Base-by-base conservation (phyloP, 1,284 basidiomycete species). In the Naganishia cerealis region DNA sequence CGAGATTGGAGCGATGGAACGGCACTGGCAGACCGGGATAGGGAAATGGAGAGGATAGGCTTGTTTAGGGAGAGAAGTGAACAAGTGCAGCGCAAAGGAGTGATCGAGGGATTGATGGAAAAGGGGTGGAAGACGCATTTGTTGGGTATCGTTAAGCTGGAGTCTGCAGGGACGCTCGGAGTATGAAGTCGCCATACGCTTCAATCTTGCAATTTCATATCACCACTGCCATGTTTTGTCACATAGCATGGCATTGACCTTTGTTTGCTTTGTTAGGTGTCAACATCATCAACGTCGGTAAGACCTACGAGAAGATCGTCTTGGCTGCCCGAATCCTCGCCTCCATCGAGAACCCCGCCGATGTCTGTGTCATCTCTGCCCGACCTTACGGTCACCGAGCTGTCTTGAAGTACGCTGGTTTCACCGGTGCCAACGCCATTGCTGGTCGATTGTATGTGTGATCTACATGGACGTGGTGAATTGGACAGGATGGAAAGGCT, bases 321-420 rank as follows among this genome's bases (percentile, higher is more conserved):
- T 86, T 95, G 76, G 93, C 94, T 71, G 94, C 93, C 71, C 91
- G 94, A 81, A 87, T 95, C 79, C 93, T 95, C 77, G 92, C 92
- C 74, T 88, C 91, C 69, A 89, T 98, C 76, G 94, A 98, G 84
- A 98, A 98, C 87, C 94, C 95, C 72, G 90, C 91, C 82, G 95
- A 99, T 82, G 88, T 99, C 78, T 93, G 91, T 83, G 95, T 96
- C 80, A 97, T 99, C 84, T 94, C 93, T 72, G 93, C 94, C 70
- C 92, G 96, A 75, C 92, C 92, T 71, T 99, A 98, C 85, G 96
- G 96, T 73, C 96, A 99, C 86, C 93, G 95, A 82, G 96, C 93
- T 68, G 95, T 99, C 81, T 88, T 98, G 84, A 99, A 97, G 86
- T 98, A 88, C 83, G 95, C 94, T 71, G 88, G 92, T 79, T 94